A percentile compares a stretch with the other conserved stretches of the same genome.
These are phyloP conservation scores for Colletotrichum echinochloae DNA, from an alignment of 2,329 filamentous ascomycete genomes.

Conservation along the genomic window DNA sequence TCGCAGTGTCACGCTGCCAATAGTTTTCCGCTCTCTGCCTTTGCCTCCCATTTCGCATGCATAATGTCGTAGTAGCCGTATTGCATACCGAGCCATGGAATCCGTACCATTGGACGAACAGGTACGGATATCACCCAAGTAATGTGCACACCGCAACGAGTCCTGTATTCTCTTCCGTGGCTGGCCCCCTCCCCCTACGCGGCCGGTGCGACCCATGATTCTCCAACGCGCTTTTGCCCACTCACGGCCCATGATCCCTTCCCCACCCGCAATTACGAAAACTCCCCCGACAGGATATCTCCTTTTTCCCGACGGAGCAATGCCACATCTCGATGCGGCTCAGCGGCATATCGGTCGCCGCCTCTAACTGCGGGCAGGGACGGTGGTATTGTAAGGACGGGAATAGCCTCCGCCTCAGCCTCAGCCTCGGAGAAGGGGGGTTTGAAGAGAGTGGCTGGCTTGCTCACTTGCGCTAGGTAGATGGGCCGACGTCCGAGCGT, in stretches of 20 bases:
- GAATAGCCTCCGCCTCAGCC: constrained; percentile 24
- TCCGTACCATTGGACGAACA: not conserved
- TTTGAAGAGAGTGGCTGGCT: no score
- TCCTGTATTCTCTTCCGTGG: no score
- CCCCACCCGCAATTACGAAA: constrained; percentile 33
- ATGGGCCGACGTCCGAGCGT: constrained; percentile 13
- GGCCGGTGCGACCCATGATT: constrained; percentile 23
- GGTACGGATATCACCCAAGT: not conserved
- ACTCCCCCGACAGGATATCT: not conserved
- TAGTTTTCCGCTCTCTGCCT: not conserved
- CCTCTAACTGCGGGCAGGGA: not conserved
- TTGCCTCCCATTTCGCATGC: not conserved
- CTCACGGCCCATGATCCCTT: not conserved
- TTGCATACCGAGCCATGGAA: not conserved
- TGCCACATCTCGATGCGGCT: constrained; percentile 24
- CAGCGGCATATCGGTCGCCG: not conserved
- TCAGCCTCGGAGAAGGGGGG: no score
- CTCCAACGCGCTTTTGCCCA: constrained; percentile 28
- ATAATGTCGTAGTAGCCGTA: not conserved
- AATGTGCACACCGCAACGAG: no score
- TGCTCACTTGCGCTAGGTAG: not conserved
- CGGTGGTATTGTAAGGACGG: not conserved
- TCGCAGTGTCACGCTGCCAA: not conserved
- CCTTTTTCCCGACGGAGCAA: not conserved
- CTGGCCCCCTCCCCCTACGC: not conserved